Percentiles rank a stretch among this genome's conserved stretches.
Conservation (phyloP, 805 yeast genomes). For the Schwanniomyces pseudopolymorphus region DNA sequence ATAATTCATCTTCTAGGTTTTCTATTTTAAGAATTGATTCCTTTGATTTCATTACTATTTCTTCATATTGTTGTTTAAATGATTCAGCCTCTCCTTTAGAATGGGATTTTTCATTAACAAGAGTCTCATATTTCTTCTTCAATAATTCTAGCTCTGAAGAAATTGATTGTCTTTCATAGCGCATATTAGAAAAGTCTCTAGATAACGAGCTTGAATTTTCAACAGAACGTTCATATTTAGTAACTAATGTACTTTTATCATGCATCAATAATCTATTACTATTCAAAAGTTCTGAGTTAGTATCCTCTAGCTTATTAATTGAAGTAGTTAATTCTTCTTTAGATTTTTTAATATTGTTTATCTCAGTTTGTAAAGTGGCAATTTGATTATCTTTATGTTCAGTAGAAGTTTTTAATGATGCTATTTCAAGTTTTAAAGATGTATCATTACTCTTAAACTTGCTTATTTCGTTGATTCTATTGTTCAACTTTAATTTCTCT, state of each 20-base stretch:
- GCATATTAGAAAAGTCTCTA: constrained; percentile 39
- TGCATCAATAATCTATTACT: constrained; percentile 33
- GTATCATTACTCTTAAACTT: constrained; percentile 38
- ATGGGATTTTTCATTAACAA: constrained; percentile 30
- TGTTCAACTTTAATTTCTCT: constrained; percentile 42
- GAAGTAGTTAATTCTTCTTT: constrained; percentile 38
- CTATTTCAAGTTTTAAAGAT: constrained; percentile 48
- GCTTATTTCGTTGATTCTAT: constrained; percentile 26
- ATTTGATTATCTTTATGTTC: constrained; percentile 45
- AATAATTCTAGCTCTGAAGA: constrained; percentile 39
- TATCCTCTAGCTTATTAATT: constrained; percentile 39
- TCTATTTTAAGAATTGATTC: constrained; percentile 65
- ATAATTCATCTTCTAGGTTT: constrained; percentile 76
- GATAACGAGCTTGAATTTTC: constrained; percentile 30
- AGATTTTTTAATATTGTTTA: constrained; percentile 38
- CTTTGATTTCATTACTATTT: constrained; percentile 59
- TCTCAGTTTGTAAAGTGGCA: constrained; percentile 33
- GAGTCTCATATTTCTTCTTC: constrained; percentile 34
- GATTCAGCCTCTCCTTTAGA: constrained; percentile 41
- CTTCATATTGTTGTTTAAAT: constrained; percentile 70
- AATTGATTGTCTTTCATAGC: constrained; percentile 42
- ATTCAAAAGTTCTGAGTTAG: constrained; percentile 38
- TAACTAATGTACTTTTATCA: constrained; percentile 40
- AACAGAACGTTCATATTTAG: constrained; percentile 40
- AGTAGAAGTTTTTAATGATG: constrained; percentile 44